Conservation (phyloP, 2,329 filamentous ascomycete genomes). For the Boeremia exigua region DNA sequence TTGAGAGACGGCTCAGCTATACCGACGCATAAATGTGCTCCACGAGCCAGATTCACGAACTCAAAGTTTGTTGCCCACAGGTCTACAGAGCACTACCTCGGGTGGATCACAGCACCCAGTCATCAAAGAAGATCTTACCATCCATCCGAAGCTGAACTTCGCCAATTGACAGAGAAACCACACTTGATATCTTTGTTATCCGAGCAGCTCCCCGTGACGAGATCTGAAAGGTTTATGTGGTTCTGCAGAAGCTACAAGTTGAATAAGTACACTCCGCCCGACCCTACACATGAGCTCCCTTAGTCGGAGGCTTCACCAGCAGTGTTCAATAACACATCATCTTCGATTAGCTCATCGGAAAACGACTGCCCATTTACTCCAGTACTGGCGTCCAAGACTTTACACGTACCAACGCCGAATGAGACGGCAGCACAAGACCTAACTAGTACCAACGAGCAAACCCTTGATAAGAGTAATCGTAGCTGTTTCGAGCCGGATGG, state of each 20-base stretch:
- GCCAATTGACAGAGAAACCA: not conserved
- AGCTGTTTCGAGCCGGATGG: too few relatives aligned
- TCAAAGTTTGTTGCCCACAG: not conserved
- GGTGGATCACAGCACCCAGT: not conserved
- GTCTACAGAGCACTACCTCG: not conserved
- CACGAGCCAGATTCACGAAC: conserved; percentile 1
- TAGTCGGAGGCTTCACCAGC: not conserved
- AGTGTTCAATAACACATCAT: not conserved
- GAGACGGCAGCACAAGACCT: not conserved
- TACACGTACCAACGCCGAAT: not conserved
- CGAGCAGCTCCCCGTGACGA: not conserved
- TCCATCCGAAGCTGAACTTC: not conserved
- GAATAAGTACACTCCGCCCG: not conserved
- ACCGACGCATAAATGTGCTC: not conserved
- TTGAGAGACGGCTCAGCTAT: not conserved
- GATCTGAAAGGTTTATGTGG: not conserved
- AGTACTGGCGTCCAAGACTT: not conserved
- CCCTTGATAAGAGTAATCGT: too few relatives aligned
- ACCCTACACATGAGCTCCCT: not conserved
- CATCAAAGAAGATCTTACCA: not conserved
- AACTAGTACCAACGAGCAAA: too few relatives aligned
- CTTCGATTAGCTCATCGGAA: too few relatives aligned
- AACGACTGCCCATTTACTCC: not conserved
- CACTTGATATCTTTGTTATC: not conserved
- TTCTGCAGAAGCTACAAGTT: conserved; percentile 1